Evolutionary conservation across 176 grass and related monocot genomes (phyloP).

Genomic region (Areca catechu): DNA sequence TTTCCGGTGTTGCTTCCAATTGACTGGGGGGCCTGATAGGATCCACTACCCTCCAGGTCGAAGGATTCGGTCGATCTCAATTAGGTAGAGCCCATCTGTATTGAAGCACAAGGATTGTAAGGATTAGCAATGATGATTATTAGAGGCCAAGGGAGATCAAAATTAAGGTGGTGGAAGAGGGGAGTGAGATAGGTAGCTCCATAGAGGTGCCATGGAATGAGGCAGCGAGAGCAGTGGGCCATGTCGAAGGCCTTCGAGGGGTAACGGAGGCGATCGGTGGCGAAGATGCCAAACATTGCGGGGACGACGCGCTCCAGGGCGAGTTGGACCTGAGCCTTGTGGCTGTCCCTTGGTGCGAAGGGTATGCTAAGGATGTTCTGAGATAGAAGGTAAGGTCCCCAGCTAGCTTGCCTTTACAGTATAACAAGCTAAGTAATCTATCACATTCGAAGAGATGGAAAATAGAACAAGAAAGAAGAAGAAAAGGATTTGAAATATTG

Average conservation of each 20-base stretch:
- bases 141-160: not conserved
- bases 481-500: not conserved
- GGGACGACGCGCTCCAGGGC: constrained; percentile 26
- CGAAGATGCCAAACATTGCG: constrained; percentile 24
- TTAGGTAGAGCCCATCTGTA: constrained; percentile 16
- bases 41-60: constrained; percentile 23
- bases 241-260: constrained; percentile 15
- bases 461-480: not conserved
- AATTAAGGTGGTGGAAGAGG: not conserved
- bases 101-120: too few relatives aligned
- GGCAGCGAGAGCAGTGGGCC: constrained; percentile 19
- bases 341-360: constrained; percentile 21
- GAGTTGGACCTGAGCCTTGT: constrained; percentile 25
- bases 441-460: not conserved
- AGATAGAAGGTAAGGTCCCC: constrained; percentile 13
- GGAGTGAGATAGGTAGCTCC: not conserved
- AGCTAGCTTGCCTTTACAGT: constrained; percentile 17
- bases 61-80: constrained; percentile 24
- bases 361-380: constrained; percentile 15
- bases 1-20: constrained; percentile 20
- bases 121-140: too few relatives aligned
- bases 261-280: constrained; percentile 16
- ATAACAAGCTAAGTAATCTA: not conserved
- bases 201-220: constrained; percentile 19
- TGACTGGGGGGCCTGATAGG: constrained; percentile 22